A percentile compares a stretch with the other conserved stretches of the same genome.
Conservation (phyloP, 495 filamentous ascomycete genomes). For the Durotheca rogersii region DNA sequence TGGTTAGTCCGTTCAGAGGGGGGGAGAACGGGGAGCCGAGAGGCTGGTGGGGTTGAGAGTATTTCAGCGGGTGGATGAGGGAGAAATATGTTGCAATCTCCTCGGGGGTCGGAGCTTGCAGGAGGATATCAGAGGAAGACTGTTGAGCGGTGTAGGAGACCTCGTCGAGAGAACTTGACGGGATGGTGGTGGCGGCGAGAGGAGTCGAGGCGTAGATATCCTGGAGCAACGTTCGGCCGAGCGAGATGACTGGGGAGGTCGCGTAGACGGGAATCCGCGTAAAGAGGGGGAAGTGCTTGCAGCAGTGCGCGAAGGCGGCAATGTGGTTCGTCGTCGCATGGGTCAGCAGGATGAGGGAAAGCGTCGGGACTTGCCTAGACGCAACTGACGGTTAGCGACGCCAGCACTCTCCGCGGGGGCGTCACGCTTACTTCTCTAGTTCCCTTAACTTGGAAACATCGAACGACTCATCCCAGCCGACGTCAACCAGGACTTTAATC, state of each 20-base stretch:
- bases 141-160: constrained; percentile 59
- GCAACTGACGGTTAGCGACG: constrained; percentile 13
- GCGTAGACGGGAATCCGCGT: constrained; percentile 94
- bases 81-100: constrained; percentile 92
- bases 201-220: constrained; percentile 92
- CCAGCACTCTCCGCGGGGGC: not conserved
- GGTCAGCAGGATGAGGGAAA: constrained; percentile 92
- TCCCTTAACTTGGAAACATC: constrained; percentile 75
- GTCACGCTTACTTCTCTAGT: constrained; percentile 72
- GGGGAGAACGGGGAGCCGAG: constrained; percentile 82
- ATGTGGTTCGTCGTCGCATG: constrained; percentile 89
- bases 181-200: constrained; percentile 76
- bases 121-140: constrained; percentile 59
- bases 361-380: constrained; percentile 76
- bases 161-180: constrained; percentile 67
- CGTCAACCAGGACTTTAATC: constrained; percentile 90
- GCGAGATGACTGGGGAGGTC: constrained; percentile 86
- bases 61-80: constrained; percentile 91
- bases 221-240: constrained; percentile 86
- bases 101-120: constrained; percentile 76
- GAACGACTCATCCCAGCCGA: constrained; percentile 94
- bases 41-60: constrained; percentile 92
- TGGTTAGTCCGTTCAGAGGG: constrained; percentile 84
- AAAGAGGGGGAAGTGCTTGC: constrained; percentile 92
- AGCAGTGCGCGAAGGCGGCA: constrained; percentile 93